Percentiles rank a stretch among this genome's conserved stretches.
Evolutionary conservation across 768 basidiomycete genomes (phyloP).

Genomic region (Boletus patriciae): DNA sequence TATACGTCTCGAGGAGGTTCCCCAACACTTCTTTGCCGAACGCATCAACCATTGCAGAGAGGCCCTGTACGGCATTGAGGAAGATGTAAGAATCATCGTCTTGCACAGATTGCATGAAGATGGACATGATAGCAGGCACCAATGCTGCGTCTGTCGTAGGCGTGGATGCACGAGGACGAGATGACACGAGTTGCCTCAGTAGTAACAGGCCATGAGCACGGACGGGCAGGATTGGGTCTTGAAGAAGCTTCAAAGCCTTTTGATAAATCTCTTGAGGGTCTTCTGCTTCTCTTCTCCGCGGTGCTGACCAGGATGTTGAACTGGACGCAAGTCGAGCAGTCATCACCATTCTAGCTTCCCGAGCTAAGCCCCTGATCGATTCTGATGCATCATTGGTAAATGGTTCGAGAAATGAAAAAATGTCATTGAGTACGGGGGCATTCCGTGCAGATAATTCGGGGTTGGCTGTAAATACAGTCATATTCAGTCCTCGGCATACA

Average conservation of each 20-base stretch:
- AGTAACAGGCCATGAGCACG: slow-evolving; percentile 89
- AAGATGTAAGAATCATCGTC: slow-evolving; percentile 97
- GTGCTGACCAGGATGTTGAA: slow-evolving; percentile 36
- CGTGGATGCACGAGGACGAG: slow-evolving; percentile 19
- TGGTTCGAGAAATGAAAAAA: slow-evolving; percentile 63
- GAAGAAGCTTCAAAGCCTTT: slow-evolving; percentile 80
- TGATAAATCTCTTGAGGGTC: slow-evolving; percentile 70
- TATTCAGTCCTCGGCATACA: neutral
- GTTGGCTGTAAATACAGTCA: slow-evolving; percentile 39
- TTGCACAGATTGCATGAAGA: slow-evolving; percentile 81
- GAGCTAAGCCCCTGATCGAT: slow-evolving; percentile 56
- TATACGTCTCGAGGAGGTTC: slow-evolving; percentile 66
- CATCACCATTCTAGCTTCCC: slow-evolving; percentile 83
- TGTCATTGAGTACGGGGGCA: slow-evolving; percentile 66
- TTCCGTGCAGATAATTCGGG: slow-evolving; percentile 58
- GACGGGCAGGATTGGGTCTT: slow-evolving; percentile 91
- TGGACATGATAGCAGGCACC: slow-evolving; percentile 78
- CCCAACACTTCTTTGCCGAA: slow-evolving; percentile 65
- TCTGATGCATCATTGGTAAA: slow-evolving; percentile 49
- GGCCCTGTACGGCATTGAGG: slow-evolving; percentile 86
- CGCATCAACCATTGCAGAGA: slow-evolving; percentile 80
- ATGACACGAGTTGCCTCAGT: slow-evolving; percentile 71
- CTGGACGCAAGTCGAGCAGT: slow-evolving; percentile 73
- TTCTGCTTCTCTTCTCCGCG: slow-evolving; percentile 20
- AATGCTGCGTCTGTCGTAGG: slow-evolving; percentile 56